phyloP scores from a whole-genome alignment of 2,329 filamentous ascomycete genomes.

The Colletotrichum falcatum region DNA sequence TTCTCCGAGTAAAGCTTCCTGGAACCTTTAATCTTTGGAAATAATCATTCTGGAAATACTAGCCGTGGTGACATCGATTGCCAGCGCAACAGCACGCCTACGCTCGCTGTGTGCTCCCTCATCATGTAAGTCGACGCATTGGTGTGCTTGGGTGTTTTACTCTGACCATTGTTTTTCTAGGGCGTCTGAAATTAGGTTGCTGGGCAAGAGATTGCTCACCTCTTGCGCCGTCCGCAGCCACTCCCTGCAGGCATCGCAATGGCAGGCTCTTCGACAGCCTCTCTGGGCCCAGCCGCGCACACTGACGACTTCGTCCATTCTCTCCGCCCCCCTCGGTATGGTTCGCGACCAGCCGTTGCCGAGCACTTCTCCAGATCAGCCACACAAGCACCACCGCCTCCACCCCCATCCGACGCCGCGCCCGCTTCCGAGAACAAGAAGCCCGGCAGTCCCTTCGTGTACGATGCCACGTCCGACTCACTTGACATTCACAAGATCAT shows the following conservation, averaged over 20 bases:
- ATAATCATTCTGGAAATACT: constrained; percentile 12
- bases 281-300: constrained; percentile 18
- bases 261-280: constrained; percentile 24
- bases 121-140: constrained; percentile 17
- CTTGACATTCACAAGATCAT: constrained; percentile 54
- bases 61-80: constrained; percentile 11
- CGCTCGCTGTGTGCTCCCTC: neutral
- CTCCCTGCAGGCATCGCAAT: constrained; percentile 9
- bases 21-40: neutral
- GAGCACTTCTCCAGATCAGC: neutral
- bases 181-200: constrained; percentile 39
- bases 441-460: constrained; percentile 20
- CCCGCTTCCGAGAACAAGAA: constrained; percentile 12
- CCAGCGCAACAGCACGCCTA: neutral
- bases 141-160: neutral
- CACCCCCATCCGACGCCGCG: neutral
- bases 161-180: constrained; percentile 14
- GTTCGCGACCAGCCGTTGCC: neutral
- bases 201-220: constrained; percentile 38
- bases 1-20: constrained; percentile 31
- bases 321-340: neutral
- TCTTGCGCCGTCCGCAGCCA: constrained; percentile 25
- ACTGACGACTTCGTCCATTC: constrained; percentile 23
- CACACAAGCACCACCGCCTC: constrained; percentile 18
- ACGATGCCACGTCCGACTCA: constrained; percentile 38